Evolutionary conservation across 2,329 filamentous ascomycete species (phyloP).

Genomic region (Emergomyces orientalis): DNA sequence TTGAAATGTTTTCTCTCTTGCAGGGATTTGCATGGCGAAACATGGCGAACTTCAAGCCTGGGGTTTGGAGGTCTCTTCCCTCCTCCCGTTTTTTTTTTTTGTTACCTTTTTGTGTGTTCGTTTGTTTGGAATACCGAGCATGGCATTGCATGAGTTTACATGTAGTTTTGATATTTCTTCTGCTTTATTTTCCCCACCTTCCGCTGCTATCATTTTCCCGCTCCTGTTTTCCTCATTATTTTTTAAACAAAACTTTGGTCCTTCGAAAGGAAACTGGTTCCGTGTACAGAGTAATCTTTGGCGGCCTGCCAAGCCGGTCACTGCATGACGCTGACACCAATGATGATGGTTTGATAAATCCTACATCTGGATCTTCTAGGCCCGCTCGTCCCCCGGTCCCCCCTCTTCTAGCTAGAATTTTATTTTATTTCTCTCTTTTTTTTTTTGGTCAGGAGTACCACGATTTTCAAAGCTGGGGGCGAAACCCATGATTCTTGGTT

Average conservation of each 20-base stretch:
- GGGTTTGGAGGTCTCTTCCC: background rate
- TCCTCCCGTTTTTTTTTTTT: too few species aligned
- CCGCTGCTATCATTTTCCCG: background rate
- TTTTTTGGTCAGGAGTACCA: too few species aligned
- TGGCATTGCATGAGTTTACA: background rate
- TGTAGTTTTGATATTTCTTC: background rate
- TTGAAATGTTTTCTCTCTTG: background rate
- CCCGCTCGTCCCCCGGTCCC: too few species aligned
- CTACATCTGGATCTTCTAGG: background rate
- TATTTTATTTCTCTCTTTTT: background rate
- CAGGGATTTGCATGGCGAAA: too few species aligned
- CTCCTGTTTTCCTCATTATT: background rate
- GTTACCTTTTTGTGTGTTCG: background rate
- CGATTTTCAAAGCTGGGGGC: too few species aligned
- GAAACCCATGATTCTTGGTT: too few species aligned
- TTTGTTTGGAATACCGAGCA: background rate
- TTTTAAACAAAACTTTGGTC: too few species aligned
- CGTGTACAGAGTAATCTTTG: too few species aligned
- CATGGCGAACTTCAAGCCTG: background rate
- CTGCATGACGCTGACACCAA: background rate
- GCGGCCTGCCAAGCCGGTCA: background rate
- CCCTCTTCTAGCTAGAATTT: too few species aligned
- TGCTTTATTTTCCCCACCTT: background rate
- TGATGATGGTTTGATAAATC: background rate
- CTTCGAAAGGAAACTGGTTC: too few species aligned